phyloP scores from a whole-genome alignment of 176 grass and related monocot genomes.

The Triticum urartu region DNA sequence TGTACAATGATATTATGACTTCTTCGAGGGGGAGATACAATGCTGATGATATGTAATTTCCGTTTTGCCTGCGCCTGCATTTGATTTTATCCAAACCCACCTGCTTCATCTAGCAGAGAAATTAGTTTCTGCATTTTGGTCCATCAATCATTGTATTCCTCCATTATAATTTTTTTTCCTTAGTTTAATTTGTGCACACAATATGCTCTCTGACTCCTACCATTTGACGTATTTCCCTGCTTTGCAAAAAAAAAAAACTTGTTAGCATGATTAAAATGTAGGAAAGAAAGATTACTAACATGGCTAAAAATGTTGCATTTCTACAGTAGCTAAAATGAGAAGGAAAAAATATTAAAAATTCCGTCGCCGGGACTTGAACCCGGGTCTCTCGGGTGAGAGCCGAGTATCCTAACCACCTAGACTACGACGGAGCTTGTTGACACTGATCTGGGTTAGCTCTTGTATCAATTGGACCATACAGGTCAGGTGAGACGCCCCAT shows the following conservation, averaged over 20 bases:
- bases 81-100: not conserved
- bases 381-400: conserved; percentile 97
- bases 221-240: too few relatives aligned
- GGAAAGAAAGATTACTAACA: too few relatives aligned
- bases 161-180: not conserved
- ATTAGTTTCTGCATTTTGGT: not conserved
- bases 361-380: conserved; percentile 51
- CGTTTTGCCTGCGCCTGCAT: not conserved
- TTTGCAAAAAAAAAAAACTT: not conserved
- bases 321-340: too few relatives aligned
- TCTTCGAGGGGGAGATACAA: not conserved
- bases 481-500: too few relatives aligned
- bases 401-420: conserved; percentile 97
- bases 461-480: too few relatives aligned
- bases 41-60: not conserved
- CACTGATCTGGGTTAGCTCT: not conserved
- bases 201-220: too few relatives aligned
- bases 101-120: not conserved
- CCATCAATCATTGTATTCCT: not conserved
- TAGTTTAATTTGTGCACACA: not conserved
- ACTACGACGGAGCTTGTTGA: conserved; percentile 65
- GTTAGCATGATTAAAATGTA: not conserved
- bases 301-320: not conserved
- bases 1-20: not conserved
- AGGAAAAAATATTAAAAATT: not conserved